Base-by-base conservation (phyloP, 1,139 yeast genomes). In the Yamadazyma trypodendri region DNA sequence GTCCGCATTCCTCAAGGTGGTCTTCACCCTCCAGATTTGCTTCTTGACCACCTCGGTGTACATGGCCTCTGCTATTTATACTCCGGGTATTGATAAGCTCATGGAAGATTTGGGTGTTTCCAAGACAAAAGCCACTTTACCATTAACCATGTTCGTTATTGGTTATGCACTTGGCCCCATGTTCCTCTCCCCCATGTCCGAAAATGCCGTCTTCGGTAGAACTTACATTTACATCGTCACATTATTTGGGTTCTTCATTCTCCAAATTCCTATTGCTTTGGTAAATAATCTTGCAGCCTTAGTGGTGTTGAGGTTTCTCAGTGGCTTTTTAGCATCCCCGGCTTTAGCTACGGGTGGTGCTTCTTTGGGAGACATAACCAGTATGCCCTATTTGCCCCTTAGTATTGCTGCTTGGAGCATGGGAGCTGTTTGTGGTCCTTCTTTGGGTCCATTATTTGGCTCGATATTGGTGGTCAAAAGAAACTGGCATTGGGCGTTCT, bases 141-240 rank as follows among this genome's bases (percentile, higher is more conserved):
- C 78, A 6, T 58, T 61, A 31, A 45, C 64, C 2, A 35, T 58
- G 43, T 61, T 57, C 46, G 78, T 78, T 12, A 46, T 77, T 14
- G 84, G 81, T 2, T 77, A 76, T 46, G 83, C 81, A 25, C 35
- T 74, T 25, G 83, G 83, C 0, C 82, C 82, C 6, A 59, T 75
- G 65, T 40, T 77, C 1, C 68, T 75, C 37, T 66, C 81, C 3
- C 84, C 84, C 2, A 42, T 78, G 40, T 69, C 81, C 3, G 84
- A 79, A 51, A 52, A 57, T 41, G 52, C 62, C 5, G 58, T 60
- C n/a, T 68, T 79, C 40, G 87, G 88, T 3, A 65, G 88, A 46
- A 75, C 72, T 36, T 49, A 62, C 28, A 54, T 65, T 34, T 65
- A 65, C 44, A 49, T 64, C 33, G 27, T 50, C 27, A 62, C 69